These are phyloP conservation scores for Solanum hybrid DNA, from an alignment of 305 asterid species.

Conservation along the genomic window DNA sequence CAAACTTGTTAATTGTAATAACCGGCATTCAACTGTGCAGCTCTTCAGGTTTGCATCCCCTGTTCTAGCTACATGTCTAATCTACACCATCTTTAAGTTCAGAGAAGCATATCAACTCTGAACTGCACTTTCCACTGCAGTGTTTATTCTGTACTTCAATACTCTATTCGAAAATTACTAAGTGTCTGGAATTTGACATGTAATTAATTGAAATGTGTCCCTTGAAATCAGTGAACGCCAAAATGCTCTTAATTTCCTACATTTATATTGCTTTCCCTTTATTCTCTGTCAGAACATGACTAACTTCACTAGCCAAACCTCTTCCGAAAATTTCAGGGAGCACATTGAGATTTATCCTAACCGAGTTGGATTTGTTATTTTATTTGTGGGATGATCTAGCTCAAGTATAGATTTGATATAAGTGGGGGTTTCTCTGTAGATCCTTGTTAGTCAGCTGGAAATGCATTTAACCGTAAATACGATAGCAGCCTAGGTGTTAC, in stretches of 20 bases:
- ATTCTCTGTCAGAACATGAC: background rate
- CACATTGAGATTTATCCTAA: background rate
- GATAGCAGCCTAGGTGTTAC: background rate
- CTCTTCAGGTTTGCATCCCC: background rate
- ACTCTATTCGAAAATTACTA: background rate
- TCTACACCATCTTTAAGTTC: background rate
- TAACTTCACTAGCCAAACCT: background rate
- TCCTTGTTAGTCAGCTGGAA: slow-evolving; percentile 1
- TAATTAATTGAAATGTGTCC: background rate
- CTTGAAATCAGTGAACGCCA: background rate
- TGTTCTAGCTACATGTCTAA: background rate
- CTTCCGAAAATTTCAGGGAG: background rate
- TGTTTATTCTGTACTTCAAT: background rate
- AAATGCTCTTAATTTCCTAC: background rate
- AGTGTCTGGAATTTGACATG: background rate
- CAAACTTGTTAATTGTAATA: background rate
- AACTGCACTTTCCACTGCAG: background rate
- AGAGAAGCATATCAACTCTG: background rate
- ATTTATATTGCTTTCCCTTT: background rate
- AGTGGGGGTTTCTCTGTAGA: background rate
- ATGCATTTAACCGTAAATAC: background rate
- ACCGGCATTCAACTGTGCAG: background rate
- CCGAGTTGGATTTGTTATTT: background rate
- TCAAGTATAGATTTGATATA: background rate
- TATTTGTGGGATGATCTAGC: background rate